phyloP scores from a whole-genome alignment of 2,329 filamentous ascomycete genomes.

The Pseudogymnoascus sp. region DNA sequence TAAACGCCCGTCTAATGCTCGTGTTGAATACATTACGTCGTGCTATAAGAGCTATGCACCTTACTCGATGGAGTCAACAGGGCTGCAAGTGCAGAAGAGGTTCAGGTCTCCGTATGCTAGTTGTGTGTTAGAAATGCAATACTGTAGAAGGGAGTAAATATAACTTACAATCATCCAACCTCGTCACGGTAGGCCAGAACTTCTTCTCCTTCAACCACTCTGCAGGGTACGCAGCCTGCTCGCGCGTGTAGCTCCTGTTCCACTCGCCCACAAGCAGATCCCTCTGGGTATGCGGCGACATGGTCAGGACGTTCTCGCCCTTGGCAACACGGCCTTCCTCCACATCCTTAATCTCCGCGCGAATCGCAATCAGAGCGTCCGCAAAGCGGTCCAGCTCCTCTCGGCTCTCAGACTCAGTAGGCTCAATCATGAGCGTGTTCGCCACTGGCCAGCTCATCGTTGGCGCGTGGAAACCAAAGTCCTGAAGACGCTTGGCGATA shows the following conservation, averaged over 20 bases:
- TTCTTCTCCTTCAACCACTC: conserved; percentile 86
- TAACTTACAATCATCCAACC: conserved; percentile 76
- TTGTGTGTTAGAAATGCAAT: conserved; percentile 15
- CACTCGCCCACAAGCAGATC: conserved; percentile 72
- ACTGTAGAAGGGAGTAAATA: conserved; percentile 12
- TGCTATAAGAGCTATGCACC: not conserved
- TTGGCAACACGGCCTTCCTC: conserved; percentile 70
- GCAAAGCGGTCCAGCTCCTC: conserved; percentile 90
- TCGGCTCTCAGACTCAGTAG: conserved; percentile 87
- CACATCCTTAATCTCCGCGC: conserved; percentile 73
- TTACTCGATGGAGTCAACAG: conserved; percentile 49
- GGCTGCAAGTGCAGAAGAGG: conserved; percentile 89
- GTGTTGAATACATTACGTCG: conserved; percentile 10
- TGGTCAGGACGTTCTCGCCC: conserved; percentile 78
- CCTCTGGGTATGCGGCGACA: conserved; percentile 75
- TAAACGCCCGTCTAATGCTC: conserved; percentile 4
- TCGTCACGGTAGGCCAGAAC: conserved; percentile 86
- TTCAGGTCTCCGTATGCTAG: conserved; percentile 83
- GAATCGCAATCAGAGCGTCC: conserved; percentile 79
- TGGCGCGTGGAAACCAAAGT: conserved; percentile 94
- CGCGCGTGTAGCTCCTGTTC: conserved; percentile 72
- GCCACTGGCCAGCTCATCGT: conserved; percentile 96
- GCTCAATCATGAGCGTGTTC: conserved; percentile 97
- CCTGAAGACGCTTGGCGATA: conserved; percentile 90
- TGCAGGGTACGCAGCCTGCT: conserved; percentile 81